Evolutionary conservation across 176 grass and related monocot species (phyloP).

Genomic region (Lolium multiflorum): DNA sequence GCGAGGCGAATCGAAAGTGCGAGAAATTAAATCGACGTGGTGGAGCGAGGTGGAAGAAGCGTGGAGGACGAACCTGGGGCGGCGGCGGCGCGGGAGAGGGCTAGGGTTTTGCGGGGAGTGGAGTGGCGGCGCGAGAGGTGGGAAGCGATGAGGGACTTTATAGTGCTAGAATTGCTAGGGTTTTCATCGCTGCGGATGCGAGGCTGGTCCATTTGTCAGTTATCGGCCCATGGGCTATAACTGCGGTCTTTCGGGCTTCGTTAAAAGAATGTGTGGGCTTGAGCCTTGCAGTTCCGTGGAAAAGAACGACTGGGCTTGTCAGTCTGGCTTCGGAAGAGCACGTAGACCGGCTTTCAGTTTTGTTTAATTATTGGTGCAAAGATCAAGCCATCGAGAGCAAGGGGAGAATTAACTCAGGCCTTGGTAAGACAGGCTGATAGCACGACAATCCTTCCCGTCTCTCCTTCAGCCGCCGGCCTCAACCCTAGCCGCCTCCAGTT

Average conservation of each 20-base stretch:
- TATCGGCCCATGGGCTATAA: background rate
- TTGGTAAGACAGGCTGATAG: too few species aligned
- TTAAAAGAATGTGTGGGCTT: background rate
- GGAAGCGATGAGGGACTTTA: background rate
- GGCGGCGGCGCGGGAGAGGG: background rate
- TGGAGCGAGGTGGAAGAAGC: background rate
- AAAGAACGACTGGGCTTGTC: too few species aligned
- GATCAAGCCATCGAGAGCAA: too few species aligned
- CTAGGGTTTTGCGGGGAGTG: slow-evolving; percentile 23
- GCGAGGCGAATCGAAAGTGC: background rate
- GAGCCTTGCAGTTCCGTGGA: too few species aligned
- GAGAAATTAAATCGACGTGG: background rate
- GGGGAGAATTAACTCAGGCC: too few species aligned
- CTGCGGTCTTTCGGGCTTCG: background rate
- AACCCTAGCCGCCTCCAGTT: too few species aligned
- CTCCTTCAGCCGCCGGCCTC: too few species aligned
- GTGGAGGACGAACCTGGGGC: background rate
- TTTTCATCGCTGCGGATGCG: background rate
- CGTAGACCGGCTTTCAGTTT: too few species aligned
- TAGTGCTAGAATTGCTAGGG: background rate
- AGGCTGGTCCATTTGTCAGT: background rate
- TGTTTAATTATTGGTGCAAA: too few species aligned
- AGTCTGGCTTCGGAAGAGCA: too few species aligned
- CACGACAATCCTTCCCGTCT: too few species aligned
- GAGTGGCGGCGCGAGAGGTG: background rate